Percentiles rank a stretch among this genome's conserved stretches.
These are phyloP conservation scores for Hemerocallis citrina DNA, from an alignment of 106 monocot species.

Conservation along the genomic window DNA sequence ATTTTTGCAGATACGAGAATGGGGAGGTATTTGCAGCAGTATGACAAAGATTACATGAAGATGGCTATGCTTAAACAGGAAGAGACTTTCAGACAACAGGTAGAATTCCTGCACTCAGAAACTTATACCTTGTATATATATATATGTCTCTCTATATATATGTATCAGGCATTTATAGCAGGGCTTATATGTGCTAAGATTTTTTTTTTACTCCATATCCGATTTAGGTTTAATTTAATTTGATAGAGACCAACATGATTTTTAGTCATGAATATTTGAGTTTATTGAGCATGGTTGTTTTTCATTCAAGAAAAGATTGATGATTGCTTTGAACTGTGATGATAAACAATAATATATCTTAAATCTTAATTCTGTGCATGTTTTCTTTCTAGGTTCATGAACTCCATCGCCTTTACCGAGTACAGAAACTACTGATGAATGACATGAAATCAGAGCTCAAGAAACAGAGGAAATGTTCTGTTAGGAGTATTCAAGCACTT, in stretches of 20 bases:
- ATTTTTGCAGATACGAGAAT: constrained; percentile 6
- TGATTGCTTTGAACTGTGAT: not conserved
- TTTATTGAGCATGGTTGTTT: not conserved
- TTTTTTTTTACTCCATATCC: not conserved
- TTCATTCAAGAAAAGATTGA: not conserved
- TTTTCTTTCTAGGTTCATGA: constrained; percentile 33
- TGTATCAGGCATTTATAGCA: too few relatives aligned
- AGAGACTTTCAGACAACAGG: constrained; percentile 56
- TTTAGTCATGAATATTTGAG: too few relatives aligned
- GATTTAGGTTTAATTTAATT: not conserved
- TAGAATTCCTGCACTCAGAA: too few relatives aligned
- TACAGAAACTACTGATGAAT: constrained; percentile 48
- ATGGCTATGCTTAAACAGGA: constrained; percentile 60
- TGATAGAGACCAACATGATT: not conserved
- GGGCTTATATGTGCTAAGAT: not conserved
- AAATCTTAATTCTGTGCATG: not conserved
- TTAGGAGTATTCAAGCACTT: constrained; percentile 1
- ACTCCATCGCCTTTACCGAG: constrained; percentile 47
- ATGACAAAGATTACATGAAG: constrained; percentile 51
- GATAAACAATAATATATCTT: too few relatives aligned
- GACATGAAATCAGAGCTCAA: constrained; percentile 24
- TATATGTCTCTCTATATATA: too few relatives aligned
- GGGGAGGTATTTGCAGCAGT: constrained; percentile 26
- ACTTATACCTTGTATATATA: too few relatives aligned
- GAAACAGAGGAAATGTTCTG: constrained; percentile 12